Percentiles rank a stretch among this genome's conserved stretches.
Conservation (phyloP, 306 rosid species). For the Casuarina equisetifolia region DNA sequence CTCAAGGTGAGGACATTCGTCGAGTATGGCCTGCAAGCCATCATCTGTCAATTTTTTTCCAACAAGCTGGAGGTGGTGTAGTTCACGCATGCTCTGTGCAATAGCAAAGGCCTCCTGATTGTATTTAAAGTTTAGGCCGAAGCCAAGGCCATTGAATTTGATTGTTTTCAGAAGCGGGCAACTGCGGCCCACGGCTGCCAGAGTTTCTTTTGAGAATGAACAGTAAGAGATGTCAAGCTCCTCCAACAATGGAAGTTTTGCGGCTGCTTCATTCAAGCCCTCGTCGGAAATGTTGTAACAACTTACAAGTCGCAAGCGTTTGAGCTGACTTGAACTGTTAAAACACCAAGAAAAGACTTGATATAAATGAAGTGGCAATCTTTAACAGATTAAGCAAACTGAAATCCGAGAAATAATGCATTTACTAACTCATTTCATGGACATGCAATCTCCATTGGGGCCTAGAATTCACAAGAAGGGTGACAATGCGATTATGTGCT, state of each 20-base stretch:
- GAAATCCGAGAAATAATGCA: background rate
- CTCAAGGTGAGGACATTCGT: constrained; percentile 62
- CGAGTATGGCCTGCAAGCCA: constrained; percentile 60
- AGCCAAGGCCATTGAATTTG: constrained; percentile 34
- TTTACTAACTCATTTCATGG: background rate
- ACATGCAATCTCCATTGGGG: background rate
- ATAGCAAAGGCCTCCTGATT: constrained; percentile 53
- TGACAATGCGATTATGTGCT: background rate
- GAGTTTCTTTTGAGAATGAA: constrained; percentile 25
- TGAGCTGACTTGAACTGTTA: constrained; percentile 46
- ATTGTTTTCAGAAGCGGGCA: constrained; percentile 54
- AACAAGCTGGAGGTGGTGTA: constrained; percentile 59
- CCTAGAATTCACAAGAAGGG: background rate
- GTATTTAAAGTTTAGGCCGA: background rate
- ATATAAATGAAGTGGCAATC: background rate
- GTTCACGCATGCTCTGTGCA: constrained; percentile 48
- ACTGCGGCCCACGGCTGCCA: constrained; percentile 48
- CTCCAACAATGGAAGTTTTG: constrained; percentile 55
- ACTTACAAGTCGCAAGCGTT: constrained; percentile 36
- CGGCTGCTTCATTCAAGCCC: constrained; percentile 44
- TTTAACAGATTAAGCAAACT: background rate
- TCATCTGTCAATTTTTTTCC: constrained; percentile 53
- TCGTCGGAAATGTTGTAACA: constrained; percentile 43
- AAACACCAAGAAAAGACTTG: background rate
- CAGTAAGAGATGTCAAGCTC: constrained; percentile 52